Evolutionary conservation across 2,329 filamentous ascomycete species (phyloP).

Genomic region (Magnaporthiopsis incrustans): DNA sequence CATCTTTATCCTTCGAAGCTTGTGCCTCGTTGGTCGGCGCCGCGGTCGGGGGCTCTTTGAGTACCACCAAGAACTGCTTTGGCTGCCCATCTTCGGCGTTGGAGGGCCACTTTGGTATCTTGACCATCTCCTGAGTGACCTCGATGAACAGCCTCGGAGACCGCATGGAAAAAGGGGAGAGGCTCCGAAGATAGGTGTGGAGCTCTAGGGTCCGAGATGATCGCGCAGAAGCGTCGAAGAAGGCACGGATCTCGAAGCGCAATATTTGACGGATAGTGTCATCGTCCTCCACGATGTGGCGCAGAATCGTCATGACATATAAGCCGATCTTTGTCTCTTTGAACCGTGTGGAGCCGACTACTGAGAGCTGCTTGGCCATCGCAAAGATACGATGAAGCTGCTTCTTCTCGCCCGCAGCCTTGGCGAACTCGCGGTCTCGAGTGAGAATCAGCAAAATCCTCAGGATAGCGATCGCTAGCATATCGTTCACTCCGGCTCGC

Average conservation of each 20-base stretch:
- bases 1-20: background rate
- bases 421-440: constrained; percentile 65
- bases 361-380: constrained; percentile 88
- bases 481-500: constrained; percentile 78
- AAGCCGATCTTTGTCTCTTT: constrained; percentile 42
- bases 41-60: constrained; percentile 30
- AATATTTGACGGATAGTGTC: constrained; percentile 86
- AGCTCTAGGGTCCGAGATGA: constrained; percentile 58
- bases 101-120: constrained; percentile 53
- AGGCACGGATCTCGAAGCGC: constrained; percentile 76
- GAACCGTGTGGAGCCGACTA: constrained; percentile 67
- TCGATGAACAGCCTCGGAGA: constrained; percentile 81
- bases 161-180: constrained; percentile 73
- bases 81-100: constrained; percentile 20
- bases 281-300: constrained; percentile 92
- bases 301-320: constrained; percentile 75
- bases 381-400: constrained; percentile 87
- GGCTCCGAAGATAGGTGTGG: constrained; percentile 62
- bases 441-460: constrained; percentile 85
- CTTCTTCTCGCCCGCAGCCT: constrained; percentile 73
- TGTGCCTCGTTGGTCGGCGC: constrained; percentile 1
- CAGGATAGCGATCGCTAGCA: constrained; percentile 72
- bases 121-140: constrained; percentile 76
- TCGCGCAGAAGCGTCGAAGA: constrained; percentile 56
- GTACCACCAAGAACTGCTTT: constrained; percentile 27